These are phyloP conservation scores for Aureobasidium uvarum DNA, from an alignment of 2,329 filamentous ascomycete genomes.

Conservation along the genomic window DNA sequence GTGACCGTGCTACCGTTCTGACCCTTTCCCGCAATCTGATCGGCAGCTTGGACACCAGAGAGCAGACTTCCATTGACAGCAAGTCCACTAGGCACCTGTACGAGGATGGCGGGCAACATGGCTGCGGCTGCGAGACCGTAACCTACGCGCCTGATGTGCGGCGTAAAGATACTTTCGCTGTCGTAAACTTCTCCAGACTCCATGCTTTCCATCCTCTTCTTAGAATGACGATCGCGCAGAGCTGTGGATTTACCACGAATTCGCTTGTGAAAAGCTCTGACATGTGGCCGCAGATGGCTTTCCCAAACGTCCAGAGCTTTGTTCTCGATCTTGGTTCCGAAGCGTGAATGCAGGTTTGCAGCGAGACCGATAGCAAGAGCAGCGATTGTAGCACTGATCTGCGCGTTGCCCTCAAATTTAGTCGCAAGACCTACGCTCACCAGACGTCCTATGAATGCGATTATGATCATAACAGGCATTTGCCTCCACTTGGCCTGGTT, in stretches of 20 bases:
- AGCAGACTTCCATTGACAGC: constrained; percentile 59
- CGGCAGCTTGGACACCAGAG: constrained; percentile 56
- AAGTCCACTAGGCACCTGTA: constrained; percentile 60
- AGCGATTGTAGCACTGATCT: constrained; percentile 74
- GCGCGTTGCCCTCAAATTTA: constrained; percentile 66
- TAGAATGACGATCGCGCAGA: constrained; percentile 28
- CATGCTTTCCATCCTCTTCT: constrained; percentile 33
- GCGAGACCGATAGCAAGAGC: constrained; percentile 73
- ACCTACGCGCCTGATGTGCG: constrained; percentile 51
- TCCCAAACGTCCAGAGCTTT: constrained; percentile 56
- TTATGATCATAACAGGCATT: constrained; percentile 70
- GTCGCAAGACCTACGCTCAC: constrained; percentile 71
- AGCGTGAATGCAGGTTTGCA: constrained; percentile 73
- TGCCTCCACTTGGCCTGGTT: constrained; percentile 81
- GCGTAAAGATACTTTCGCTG: constrained; percentile 34
- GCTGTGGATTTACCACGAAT: constrained; percentile 36
- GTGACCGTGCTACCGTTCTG: constrained; percentile 48
- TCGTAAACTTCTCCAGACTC: constrained; percentile 29
- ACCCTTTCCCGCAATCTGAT: constrained; percentile 51
- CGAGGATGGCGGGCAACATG: constrained; percentile 83
- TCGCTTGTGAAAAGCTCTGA: constrained; percentile 30
- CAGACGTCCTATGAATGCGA: constrained; percentile 70
- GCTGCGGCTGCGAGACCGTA: constrained; percentile 81
- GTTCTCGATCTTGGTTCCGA: constrained; percentile 60
- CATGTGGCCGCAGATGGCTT: constrained; percentile 46